phyloP scores from a whole-genome alignment of 2,329 filamentous ascomycete species.

The Alternaria sp. region DNA sequence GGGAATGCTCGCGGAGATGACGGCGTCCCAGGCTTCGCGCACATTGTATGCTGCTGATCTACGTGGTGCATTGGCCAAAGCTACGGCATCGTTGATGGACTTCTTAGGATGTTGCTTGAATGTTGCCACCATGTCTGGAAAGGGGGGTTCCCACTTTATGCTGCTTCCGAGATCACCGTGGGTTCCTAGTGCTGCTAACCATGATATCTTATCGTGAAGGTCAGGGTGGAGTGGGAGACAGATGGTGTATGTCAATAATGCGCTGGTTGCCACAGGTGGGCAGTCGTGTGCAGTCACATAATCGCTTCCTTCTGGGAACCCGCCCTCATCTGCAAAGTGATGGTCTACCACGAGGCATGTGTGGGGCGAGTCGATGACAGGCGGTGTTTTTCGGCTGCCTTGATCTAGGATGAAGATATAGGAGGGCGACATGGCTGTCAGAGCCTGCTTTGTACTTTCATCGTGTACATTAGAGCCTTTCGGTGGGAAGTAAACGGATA shows the following conservation, averaged over 20 bases:
- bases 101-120: conserved; percentile 69
- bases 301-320: conserved; percentile 62
- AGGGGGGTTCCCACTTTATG: conserved; percentile 69
- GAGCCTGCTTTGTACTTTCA: conserved; percentile 58
- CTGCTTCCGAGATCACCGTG: conserved; percentile 70
- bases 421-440: conserved; percentile 58
- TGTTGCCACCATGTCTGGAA: conserved; percentile 67
- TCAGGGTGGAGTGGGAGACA: conserved; percentile 63
- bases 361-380: conserved; percentile 59
- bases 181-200: conserved; percentile 69
- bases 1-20: conserved; percentile 60
- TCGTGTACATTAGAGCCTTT: conserved; percentile 67
- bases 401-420: conserved; percentile 72
- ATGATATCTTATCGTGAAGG: conserved; percentile 60
- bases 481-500: conserved; percentile 64
- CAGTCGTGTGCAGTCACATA: conserved; percentile 68
- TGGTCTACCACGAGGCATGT: conserved; percentile 69
- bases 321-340: conserved; percentile 62
- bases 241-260: conserved; percentile 68
- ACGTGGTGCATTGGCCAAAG: conserved; percentile 69
- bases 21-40: conserved; percentile 64
- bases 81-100: conserved; percentile 66
- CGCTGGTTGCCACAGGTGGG: conserved; percentile 69
- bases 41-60: conserved; percentile 68
- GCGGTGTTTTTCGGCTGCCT: conserved; percentile 62